These are phyloP conservation scores for Paracoccidioides lutzii DNA, from an alignment of 2,329 filamentous ascomycete genomes.

Conservation along the genomic window DNA sequence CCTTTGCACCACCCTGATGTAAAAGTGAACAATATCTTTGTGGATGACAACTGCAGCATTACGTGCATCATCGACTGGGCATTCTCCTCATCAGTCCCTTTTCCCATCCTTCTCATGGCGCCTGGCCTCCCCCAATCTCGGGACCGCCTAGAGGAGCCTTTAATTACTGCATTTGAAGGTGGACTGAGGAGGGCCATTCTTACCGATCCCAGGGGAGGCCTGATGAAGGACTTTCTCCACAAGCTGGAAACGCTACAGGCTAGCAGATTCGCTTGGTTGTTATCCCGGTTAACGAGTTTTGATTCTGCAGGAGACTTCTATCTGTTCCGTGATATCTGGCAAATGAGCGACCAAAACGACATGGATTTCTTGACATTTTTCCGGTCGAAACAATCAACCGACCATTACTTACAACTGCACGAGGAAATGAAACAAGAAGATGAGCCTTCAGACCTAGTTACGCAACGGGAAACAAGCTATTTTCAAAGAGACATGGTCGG, in stretches of 20 bases:
- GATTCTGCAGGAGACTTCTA: slow-evolving; percentile 12
- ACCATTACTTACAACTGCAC: too few species aligned
- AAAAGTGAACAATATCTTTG: slow-evolving; percentile 28
- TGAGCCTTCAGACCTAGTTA: too few species aligned
- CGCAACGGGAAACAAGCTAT: too few species aligned
- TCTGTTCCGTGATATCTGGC: slow-evolving; percentile 13
- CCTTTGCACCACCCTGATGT: slow-evolving; percentile 23
- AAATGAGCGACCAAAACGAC: too few species aligned
- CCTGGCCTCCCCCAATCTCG: slow-evolving; percentile 17
- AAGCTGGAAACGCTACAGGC: slow-evolving; percentile 5
- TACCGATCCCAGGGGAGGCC: slow-evolving; percentile 8
- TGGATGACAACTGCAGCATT: slow-evolving; percentile 23
- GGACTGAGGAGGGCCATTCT: slow-evolving; percentile 5
- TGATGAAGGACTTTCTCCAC: background rate
- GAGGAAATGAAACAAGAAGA: too few species aligned
- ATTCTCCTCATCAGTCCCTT: slow-evolving; percentile 15
- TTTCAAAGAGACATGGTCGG: too few species aligned
- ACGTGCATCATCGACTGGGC: slow-evolving; percentile 22
- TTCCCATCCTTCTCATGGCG: slow-evolving; percentile 10
- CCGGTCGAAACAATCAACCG: too few species aligned
- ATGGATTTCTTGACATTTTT: too few species aligned
- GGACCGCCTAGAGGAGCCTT: slow-evolving; percentile 9
- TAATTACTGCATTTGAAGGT: too few species aligned
- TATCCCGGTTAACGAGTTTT: slow-evolving; percentile 14
- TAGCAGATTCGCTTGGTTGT: slow-evolving; percentile 8